phyloP scores from a whole-genome alignment of 768 basidiomycete species.

The Boletus coccyginus region DNA sequence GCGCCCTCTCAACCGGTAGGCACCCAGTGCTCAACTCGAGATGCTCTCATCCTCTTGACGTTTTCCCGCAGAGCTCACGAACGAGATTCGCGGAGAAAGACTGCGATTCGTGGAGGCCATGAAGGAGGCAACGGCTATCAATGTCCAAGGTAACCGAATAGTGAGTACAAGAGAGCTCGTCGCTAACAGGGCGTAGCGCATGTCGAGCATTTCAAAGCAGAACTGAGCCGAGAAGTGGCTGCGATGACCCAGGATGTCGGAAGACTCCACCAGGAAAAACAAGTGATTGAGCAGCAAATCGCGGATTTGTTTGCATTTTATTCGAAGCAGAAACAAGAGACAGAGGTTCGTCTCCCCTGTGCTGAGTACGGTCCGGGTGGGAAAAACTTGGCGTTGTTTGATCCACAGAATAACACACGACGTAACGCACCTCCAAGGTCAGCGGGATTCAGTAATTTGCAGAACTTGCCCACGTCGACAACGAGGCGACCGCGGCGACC shows the following conservation, averaged over 20 bases:
- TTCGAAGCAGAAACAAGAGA: slow-evolving; percentile 56
- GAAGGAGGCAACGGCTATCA: slow-evolving; percentile 88
- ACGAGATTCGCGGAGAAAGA: slow-evolving; percentile 83
- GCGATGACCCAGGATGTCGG: slow-evolving; percentile 73
- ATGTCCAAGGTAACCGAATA: slow-evolving; percentile 61
- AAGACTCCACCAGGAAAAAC: slow-evolving; percentile 62
- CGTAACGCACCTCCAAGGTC: slow-evolving; percentile 21
- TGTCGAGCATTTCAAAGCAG: slow-evolving; percentile 84
- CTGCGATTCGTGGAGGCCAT: slow-evolving; percentile 91
- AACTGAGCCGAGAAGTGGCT: slow-evolving; percentile 71
- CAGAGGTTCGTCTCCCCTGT: slow-evolving; percentile 21
- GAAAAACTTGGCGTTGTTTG: neutral
- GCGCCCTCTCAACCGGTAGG: slow-evolving; percentile 62
- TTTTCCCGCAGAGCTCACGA: slow-evolving; percentile 58
- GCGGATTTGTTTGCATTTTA: slow-evolving; percentile 73
- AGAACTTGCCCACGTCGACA: slow-evolving; percentile 25
- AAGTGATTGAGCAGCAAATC: slow-evolving; percentile 65
- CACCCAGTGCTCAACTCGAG: neutral
- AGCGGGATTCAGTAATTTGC: slow-evolving; percentile 22
- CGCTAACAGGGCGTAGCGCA: slow-evolving; percentile 50
- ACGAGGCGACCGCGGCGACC: slow-evolving; percentile 26
- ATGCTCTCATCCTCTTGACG: neutral
- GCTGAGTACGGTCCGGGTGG: neutral
- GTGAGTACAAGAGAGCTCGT: neutral
- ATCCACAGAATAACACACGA: slow-evolving; percentile 22